A percentile compares a stretch with the other conserved stretches of the same genome.
phyloP scores from a whole-genome alignment of 2,329 filamentous ascomycete genomes.

The Nakataea oryzae region DNA sequence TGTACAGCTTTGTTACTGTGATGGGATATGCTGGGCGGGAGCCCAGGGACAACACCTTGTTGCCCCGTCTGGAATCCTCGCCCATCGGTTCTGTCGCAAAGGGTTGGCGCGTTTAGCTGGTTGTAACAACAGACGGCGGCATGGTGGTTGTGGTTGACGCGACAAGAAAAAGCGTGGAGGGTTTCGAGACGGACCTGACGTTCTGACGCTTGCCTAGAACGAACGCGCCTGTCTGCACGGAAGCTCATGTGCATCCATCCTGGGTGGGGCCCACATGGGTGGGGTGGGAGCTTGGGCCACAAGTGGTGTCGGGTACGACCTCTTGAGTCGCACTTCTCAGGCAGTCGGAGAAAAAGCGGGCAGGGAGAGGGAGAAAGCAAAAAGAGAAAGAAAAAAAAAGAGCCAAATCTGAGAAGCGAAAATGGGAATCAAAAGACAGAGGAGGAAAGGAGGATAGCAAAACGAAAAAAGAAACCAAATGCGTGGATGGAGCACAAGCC shows the following conservation, averaged over 20 bases:
- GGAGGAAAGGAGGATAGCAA: too few species aligned
- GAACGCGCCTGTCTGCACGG: not conserved
- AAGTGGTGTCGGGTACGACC: not conserved
- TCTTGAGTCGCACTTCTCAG: not conserved
- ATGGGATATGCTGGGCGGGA: conserved; percentile 80
- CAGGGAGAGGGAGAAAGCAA: not conserved
- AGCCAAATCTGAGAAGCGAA: not conserved
- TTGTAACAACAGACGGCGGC: not conserved
- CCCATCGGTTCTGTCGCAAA: not conserved
- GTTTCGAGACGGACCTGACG: not conserved
- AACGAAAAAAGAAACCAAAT: not conserved
- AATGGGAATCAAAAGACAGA: not conserved
- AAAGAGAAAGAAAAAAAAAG: not conserved
- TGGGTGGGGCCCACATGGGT: not conserved
- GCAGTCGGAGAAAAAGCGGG: not conserved
- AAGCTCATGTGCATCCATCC: not conserved
- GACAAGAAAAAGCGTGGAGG: not conserved
- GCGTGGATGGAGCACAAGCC: not conserved
- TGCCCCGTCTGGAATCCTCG: conserved; percentile 6
- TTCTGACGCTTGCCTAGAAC: not conserved
- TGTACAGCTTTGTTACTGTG: conserved; percentile 77
- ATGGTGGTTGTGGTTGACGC: not conserved
- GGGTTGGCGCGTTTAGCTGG: not conserved
- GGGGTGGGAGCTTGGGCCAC: not conserved
- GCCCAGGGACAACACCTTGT: conserved; percentile 35